Evolutionary conservation across 2,329 filamentous ascomycete species (phyloP).

Genomic region (Fusarium anthophilum): DNA sequence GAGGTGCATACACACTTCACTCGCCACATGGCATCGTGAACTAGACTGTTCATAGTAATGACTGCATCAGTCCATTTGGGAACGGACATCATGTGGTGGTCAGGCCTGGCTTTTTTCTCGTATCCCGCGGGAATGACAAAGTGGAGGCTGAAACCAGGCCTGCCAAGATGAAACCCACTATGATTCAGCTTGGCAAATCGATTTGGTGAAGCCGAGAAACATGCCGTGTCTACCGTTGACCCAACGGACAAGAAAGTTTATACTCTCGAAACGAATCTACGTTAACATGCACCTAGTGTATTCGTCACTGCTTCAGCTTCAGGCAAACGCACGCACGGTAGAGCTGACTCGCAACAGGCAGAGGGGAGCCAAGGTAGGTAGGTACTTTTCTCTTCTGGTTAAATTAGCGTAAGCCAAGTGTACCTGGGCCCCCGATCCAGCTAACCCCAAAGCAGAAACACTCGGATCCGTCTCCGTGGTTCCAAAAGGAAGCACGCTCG

Average conservation of each 20-base stretch:
- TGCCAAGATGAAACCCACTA: constrained; percentile 25
- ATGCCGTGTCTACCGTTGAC: not conserved
- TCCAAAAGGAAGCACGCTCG: constrained; percentile 10
- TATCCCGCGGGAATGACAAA: not conserved
- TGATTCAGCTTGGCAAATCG: constrained; percentile 16
- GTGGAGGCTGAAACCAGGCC: constrained; percentile 17
- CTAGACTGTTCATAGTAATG: not conserved
- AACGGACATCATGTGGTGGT: not conserved
- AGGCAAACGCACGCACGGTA: not conserved
- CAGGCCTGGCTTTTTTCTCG: not conserved
- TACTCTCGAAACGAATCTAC: not conserved
- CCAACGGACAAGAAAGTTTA: not conserved
- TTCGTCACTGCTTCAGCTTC: not conserved
- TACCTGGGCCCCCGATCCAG: not conserved
- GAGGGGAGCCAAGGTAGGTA: not conserved
- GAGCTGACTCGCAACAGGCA: not conserved
- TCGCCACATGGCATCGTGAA: not conserved
- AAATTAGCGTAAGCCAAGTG: not conserved
- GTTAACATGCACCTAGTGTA: not conserved
- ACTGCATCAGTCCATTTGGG: not conserved
- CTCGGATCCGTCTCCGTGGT: constrained; percentile 20
- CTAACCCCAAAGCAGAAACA: constrained; percentile 3
- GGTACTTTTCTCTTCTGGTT: not conserved
- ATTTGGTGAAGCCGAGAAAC: constrained; percentile 15
- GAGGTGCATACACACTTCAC: not conserved